Conservation (phyloP, 495 filamentous ascomycete genomes). For the Chlorociboria aeruginascens region DNA sequence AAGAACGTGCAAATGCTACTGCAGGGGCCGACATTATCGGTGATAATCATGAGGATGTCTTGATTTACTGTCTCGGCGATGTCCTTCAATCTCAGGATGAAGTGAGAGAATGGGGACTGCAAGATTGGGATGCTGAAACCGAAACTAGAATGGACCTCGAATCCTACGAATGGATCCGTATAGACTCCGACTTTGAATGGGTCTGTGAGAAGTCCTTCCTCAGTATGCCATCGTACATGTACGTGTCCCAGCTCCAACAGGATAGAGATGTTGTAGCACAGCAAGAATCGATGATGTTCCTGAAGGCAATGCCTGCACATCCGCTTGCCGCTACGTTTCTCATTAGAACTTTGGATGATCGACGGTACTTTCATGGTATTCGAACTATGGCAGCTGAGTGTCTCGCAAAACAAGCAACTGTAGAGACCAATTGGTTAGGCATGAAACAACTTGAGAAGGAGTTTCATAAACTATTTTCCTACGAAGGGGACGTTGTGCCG, state of each 20-base stretch:
- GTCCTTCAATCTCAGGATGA: conserved; percentile 77
- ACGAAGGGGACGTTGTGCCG: conserved; percentile 58
- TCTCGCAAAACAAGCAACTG: conserved; percentile 59
- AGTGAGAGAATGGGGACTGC: conserved; percentile 66
- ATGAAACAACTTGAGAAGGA: conserved; percentile 70
- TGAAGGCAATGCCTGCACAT: conserved; percentile 35
- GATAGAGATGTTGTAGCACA: conserved; percentile 95
- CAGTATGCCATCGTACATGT: conserved; percentile 89
- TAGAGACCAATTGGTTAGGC: conserved; percentile 64
- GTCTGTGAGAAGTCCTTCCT: conserved; percentile 63
- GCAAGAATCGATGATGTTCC: conserved; percentile 52
- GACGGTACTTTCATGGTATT: conserved; percentile 86
- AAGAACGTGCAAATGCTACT: conserved; percentile 57
- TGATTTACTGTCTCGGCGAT: conserved; percentile 88
- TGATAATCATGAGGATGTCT: conserved; percentile 70
- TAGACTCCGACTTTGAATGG: conserved; percentile 99
- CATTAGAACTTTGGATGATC: conserved; percentile 78
- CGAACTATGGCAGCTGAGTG: conserved; percentile 67
- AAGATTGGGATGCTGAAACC: conserved; percentile 78
- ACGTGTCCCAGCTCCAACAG: conserved; percentile 90
- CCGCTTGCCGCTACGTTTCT: conserved; percentile 76
- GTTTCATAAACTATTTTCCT: conserved; percentile 83
- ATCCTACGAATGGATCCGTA: conserved; percentile 95
- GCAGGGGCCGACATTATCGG: conserved; percentile 45
- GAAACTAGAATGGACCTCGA: conserved; percentile 88